Evolutionary conservation across 148 eudicot genomes (phyloP).

Genomic region (Beta vulgaris): DNA sequence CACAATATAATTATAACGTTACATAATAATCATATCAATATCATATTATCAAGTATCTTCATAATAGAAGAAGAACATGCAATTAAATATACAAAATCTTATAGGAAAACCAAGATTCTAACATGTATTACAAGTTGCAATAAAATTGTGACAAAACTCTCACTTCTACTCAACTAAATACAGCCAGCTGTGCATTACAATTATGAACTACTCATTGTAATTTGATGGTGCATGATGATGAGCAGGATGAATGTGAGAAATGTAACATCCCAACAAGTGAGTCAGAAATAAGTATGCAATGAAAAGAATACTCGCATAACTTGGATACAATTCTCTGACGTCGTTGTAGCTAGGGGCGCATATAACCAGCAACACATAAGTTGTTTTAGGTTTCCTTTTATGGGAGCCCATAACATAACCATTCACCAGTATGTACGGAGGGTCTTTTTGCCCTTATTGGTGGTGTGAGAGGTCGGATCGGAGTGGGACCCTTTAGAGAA

Average conservation of each 20-base stretch:
- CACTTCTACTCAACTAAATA: not conserved
- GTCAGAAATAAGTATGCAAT: constrained; percentile 1
- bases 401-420: not conserved
- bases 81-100: not conserved
- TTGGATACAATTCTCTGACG: constrained; percentile 4
- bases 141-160: not conserved
- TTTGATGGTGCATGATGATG: too few species aligned
- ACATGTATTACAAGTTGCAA: constrained; percentile 13
- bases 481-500: too few species aligned
- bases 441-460: too few species aligned
- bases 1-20: not conserved
- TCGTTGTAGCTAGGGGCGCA: not conserved
- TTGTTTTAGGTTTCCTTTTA: constrained; percentile 3
- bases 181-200: not conserved
- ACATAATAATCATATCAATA: too few species aligned
- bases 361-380: not conserved
- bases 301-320: not conserved
- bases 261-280: not conserved
- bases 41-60: not conserved
- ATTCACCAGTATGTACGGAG: too few species aligned
- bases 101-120: not conserved
- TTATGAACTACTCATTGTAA: not conserved
- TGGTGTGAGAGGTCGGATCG: too few species aligned
- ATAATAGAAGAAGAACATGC: not conserved
- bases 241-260: not conserved